Base-by-base conservation (phyloP, 345 rosid species). In the Gossypium turneri region DNA sequence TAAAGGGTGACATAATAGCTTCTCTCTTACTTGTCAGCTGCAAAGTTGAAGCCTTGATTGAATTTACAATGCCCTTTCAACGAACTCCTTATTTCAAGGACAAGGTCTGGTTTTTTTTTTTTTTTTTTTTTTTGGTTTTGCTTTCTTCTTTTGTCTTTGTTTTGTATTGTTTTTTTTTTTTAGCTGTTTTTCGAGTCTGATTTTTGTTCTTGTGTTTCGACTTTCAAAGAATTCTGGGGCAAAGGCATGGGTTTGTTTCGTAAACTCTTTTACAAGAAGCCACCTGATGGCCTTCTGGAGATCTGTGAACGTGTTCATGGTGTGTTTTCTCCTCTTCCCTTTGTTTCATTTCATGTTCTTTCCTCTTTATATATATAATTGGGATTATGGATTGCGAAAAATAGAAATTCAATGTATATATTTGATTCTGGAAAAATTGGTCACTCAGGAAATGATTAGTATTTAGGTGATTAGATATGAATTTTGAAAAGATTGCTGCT, bases 211-310 rank as follows among this genome's bases (percentile, higher is more conserved):
- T 64, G 68, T 64, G 7, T n/a, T 64, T 64, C 8, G 41, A n/a
- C 24, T 38, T 19, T 60, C 25, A 63, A 52, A 44, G 63, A 44
- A 50, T 47, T 20, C 47, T 41, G 77, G 51, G 38, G 73, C 66
- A 29, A 16, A 50, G 25, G 81, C 67, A 94, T 94, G 98, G 90
- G 98, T 60, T 81, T 93, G 86, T 83, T 94, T 81, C 93, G 94
- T 12, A 94, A 89, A 83, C 79, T 94, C 72, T 94, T 94, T 77
- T 89, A 86, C 77, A 81, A 82, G 80, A 92, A 92, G 78, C 98
- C 97, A 9, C 98, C 99, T 34, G 98, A 94, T 72, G 99, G 99
- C 9, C 84, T 94, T 75, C 90, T 94, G 67, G 98, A 94, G 98
- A 90, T 94, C 74, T 90, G 87, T 65, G 98, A 94, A 79, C 84